Evolutionary conservation across 2,329 filamentous ascomycete genomes (phyloP).

Genomic region (Sporothrix dimorphospora): DNA sequence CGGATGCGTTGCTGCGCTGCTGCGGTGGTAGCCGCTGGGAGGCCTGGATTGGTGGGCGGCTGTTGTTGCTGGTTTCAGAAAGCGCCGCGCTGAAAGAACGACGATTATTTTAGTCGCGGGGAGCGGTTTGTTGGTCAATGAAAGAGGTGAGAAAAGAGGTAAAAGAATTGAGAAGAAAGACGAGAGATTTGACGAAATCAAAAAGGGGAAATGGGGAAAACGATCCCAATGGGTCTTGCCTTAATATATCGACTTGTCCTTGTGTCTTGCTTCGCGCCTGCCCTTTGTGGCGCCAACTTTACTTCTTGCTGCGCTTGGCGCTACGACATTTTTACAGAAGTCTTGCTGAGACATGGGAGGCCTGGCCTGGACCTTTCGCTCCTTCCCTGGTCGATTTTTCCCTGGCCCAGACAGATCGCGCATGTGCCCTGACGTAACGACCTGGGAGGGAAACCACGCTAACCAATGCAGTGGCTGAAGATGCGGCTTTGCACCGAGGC

Average conservation of each 20-base stretch:
- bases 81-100: conserved; percentile 26
- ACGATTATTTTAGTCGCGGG: background rate
- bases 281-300: conserved; percentile 5
- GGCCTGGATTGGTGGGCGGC: conserved; percentile 29
- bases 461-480: conserved; percentile 18
- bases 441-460: conserved; percentile 19
- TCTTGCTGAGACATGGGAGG: conserved; percentile 27
- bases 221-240: background rate
- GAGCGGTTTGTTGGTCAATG: background rate
- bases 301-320: background rate
- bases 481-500: background rate
- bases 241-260: conserved; percentile 2
- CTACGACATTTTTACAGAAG: background rate
- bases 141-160: background rate
- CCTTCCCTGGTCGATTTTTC: background rate
- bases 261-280: background rate
- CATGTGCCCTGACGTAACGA: conserved; percentile 3
- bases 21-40: conserved; percentile 27
- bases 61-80: conserved; percentile 32
- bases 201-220: background rate
- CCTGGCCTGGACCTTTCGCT: conserved; percentile 14
- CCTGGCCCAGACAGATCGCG: background rate
- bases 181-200: background rate
- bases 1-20: conserved; percentile 28
- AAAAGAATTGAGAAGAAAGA: background rate